These are phyloP conservation scores for Parathielavia appendiculata DNA, from an alignment of 495 filamentous ascomycete species.

Conservation along the genomic window DNA sequence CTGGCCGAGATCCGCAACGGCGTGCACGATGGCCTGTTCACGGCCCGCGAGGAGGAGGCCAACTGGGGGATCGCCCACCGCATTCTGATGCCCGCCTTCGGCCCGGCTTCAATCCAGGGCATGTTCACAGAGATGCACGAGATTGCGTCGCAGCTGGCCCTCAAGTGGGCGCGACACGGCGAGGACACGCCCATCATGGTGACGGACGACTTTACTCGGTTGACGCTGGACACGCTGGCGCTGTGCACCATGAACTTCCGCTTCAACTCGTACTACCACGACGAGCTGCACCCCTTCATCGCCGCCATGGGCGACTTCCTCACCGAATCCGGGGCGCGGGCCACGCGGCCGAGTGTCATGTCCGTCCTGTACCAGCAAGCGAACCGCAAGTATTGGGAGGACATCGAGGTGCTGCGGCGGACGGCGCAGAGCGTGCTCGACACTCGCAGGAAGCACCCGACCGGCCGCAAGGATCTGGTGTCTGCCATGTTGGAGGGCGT, in stretches of 20 bases:
- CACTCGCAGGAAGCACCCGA: constrained; percentile 51
- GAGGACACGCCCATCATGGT: constrained; percentile 50
- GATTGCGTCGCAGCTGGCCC: constrained; percentile 60
- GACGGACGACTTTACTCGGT: constrained; percentile 67
- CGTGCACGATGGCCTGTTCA: constrained; percentile 65
- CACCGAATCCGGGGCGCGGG: constrained; percentile 48
- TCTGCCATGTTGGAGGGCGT: constrained; percentile 63
- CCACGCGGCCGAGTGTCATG: constrained; percentile 46
- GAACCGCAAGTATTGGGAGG: constrained; percentile 52
- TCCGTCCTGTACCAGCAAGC: constrained; percentile 48
- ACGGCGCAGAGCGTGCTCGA: constrained; percentile 56
- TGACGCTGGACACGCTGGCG: constrained; percentile 68
- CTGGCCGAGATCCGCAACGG: constrained; percentile 52
- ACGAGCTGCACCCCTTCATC: constrained; percentile 63
- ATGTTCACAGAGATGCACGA: constrained; percentile 80
- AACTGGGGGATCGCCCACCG: constrained; percentile 71
- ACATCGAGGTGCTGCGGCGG: constrained; percentile 53
- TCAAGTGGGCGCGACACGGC: constrained; percentile 71
- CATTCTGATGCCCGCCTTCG: constrained; percentile 62
- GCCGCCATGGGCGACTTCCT: constrained; percentile 59
- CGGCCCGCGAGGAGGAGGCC: constrained; percentile 54
- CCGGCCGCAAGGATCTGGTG: constrained; percentile 62
- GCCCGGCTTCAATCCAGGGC: constrained; percentile 59
- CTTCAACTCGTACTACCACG: constrained; percentile 70
- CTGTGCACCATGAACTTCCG: constrained; percentile 69